Conservation (phyloP, 2,329 filamentous ascomycete genomes). For the Pyricularia sp. region DNA sequence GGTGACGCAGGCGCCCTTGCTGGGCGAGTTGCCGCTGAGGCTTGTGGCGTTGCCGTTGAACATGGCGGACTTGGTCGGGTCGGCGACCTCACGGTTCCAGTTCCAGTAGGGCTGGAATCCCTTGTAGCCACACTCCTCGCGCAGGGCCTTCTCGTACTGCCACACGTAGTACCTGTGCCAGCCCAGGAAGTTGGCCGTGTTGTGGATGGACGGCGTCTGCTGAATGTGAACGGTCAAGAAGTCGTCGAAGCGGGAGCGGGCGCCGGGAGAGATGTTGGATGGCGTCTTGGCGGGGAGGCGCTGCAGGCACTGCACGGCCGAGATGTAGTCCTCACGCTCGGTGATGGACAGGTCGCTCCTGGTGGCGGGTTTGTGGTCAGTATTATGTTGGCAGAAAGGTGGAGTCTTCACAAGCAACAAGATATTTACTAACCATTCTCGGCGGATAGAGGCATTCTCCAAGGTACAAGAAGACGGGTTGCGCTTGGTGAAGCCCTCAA, state of each 20-base stretch:
- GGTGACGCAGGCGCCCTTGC: constrained; percentile 18
- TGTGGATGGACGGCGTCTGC: constrained; percentile 20
- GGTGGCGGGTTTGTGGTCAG: not conserved
- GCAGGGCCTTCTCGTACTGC: constrained; percentile 21
- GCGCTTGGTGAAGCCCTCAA: constrained; percentile 17
- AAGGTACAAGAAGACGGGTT: constrained; percentile 17
- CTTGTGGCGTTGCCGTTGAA: constrained; percentile 31
- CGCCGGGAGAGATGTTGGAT: constrained; percentile 16
- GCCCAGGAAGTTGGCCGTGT: constrained; percentile 12
- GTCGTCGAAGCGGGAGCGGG: constrained; percentile 19
- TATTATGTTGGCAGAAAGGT: too few species aligned
- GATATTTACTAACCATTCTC: constrained; percentile 15
- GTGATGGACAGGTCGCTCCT: constrained; percentile 16
- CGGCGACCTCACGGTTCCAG: constrained; percentile 22
- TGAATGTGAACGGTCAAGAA: constrained; percentile 24
- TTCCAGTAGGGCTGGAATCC: constrained; percentile 28
- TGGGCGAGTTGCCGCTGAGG: constrained; percentile 24
- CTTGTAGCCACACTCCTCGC: constrained; percentile 25
- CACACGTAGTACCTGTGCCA: constrained; percentile 22
- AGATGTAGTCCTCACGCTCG: constrained; percentile 16
- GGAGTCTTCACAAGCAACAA: too few species aligned
- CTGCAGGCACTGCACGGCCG: constrained; percentile 17
- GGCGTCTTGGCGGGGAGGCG: constrained; percentile 11
- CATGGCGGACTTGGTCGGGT: constrained; percentile 24
- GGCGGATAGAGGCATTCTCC: constrained; percentile 16